Evolutionary conservation across 257 asterid genomes (phyloP), one percentile per base, ranked within the genome.

Genomic region (Cordia subcordata): DNA sequence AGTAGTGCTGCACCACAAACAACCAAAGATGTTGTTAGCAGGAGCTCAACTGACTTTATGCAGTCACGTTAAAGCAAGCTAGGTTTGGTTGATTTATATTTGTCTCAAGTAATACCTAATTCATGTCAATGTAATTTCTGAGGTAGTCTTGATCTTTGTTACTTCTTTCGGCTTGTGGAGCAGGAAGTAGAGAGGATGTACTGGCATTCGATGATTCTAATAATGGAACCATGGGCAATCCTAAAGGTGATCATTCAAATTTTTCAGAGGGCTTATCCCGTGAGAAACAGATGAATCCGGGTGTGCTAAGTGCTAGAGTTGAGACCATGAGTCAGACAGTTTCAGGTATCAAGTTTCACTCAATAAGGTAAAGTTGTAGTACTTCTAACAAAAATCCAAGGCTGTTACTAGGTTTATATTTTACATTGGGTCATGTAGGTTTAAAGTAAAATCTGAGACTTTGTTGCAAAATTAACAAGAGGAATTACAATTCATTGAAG

Each of bases 1-100:
- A 78, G 88, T 68, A 92, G 97, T 79, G 95, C 90, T 50, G 97
- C 85, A 55, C 95, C 91, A 27, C 95, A 86, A 75, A 65, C 71
- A 40, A 79, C 77, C 69, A 93, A 86, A 72, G 97, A 83, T 61
- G 95, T 94, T 40, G 65, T 78, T 60, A 84, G 79, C 55, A 81
- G 94, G 69, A 68, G 76, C 52, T 16, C 88, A 63, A 11, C 81
- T 45, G 98, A 86, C 60, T 62, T 77, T 73, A 44, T 72, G 77
- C 96, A 84, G 62, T 66, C 85, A 32, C 88, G 91, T 68, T 69
- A 81, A 53, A 79, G 9, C 74, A 82, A 76, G 71, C 69, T 80
- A 57, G 99, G 99, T 88, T 76, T 27, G 65, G 8, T 60, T 40
- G 14, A 8, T 54, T 35, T 33, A 68, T 55, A 58, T 58, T 16